Percentiles rank a stretch among this genome's conserved stretches.
Evolutionary conservation across 805 yeast species (phyloP).

Genomic region (Metschnikowia lachancei): DNA sequence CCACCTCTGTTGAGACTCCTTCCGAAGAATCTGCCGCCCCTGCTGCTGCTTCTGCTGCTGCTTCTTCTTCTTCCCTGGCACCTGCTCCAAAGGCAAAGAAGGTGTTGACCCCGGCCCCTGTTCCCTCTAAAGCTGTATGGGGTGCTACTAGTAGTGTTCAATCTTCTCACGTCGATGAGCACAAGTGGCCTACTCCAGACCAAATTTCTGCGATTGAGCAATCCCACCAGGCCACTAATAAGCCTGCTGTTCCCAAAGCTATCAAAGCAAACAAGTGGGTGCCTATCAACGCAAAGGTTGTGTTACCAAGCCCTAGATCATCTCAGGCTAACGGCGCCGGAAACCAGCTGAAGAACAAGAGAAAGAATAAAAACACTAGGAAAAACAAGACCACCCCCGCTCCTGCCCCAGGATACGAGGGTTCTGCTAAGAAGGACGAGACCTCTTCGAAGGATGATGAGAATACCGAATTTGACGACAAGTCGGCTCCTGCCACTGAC

Average conservation of each 20-base stretch:
- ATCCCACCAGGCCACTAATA: conserved; percentile 15
- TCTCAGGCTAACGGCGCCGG: conserved; percentile 19
- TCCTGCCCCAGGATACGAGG: conserved; percentile 10
- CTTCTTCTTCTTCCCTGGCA: conserved; percentile 4
- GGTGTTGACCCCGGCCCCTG: conserved; percentile 45
- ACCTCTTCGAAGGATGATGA: conserved; percentile 12
- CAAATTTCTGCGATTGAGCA: conserved; percentile 23
- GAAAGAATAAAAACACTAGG: conserved; percentile 24
- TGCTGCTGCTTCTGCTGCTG: conserved; percentile 10
- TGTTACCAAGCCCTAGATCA: conserved; percentile 37
- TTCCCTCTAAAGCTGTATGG: conserved; percentile 45
- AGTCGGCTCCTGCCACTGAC: conserved; percentile 4
- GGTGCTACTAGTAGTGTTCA: conserved; percentile 26
- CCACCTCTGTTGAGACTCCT: conserved; percentile 7
- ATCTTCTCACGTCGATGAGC: conserved; percentile 34
- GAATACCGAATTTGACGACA: conserved; percentile 8
- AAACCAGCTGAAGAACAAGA: conserved; percentile 27
- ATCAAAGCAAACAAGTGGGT: conserved; percentile 47
- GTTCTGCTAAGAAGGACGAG: conserved; percentile 13
- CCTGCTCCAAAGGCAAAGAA: conserved; percentile 26
- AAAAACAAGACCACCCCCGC: conserved; percentile 16
- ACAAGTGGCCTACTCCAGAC: conserved; percentile 46
- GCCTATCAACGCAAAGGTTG: conserved; percentile 43
- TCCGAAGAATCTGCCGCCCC: conserved; percentile 8
- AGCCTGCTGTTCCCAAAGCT: conserved; percentile 26